Conservation (phyloP, 305 asterid species). For the Fraxinus nigra region DNA sequence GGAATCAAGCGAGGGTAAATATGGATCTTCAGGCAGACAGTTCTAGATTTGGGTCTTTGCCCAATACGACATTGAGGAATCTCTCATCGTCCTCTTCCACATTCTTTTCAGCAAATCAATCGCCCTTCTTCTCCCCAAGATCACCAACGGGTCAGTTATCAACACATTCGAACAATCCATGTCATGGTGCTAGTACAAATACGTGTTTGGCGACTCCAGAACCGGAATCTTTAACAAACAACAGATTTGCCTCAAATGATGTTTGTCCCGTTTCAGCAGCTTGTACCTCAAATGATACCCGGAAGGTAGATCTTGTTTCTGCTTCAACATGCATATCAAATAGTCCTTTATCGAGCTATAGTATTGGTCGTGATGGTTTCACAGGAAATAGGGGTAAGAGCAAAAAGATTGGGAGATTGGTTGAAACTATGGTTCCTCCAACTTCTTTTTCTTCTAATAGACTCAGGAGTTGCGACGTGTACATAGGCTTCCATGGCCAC, state of each 20-base stretch:
- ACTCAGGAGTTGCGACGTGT: slow-evolving; percentile 89
- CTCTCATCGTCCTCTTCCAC: slow-evolving; percentile 89
- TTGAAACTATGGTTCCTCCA: slow-evolving; percentile 52
- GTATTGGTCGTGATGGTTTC: slow-evolving; percentile 34
- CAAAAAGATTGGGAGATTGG: slow-evolving; percentile 43
- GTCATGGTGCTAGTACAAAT: slow-evolving; percentile 29
- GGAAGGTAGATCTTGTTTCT: slow-evolving; percentile 41
- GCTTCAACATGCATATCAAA: slow-evolving; percentile 52
- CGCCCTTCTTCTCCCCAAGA: slow-evolving; percentile 91
- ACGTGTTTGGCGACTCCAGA: slow-evolving; percentile 31
- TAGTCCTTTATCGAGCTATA: slow-evolving; percentile 46
- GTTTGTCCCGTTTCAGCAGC: slow-evolving; percentile 38
- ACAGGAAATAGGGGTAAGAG: slow-evolving; percentile 43
- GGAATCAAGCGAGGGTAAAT: slow-evolving; percentile 35
- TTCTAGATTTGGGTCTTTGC: slow-evolving; percentile 47
- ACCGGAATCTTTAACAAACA: slow-evolving; percentile 36
- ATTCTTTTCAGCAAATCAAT: slow-evolving; percentile 90
- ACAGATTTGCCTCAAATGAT: slow-evolving; percentile 34
- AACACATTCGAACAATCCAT: slow-evolving; percentile 39
- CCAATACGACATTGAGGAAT: slow-evolving; percentile 65
- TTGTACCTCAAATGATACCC: slow-evolving; percentile 38
- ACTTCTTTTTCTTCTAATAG: slow-evolving; percentile 63
- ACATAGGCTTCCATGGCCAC: slow-evolving; percentile 83
- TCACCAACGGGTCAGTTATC: slow-evolving; percentile 54
- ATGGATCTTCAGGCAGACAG: slow-evolving; percentile 77